Percentiles rank a stretch among this genome's conserved stretches.
These are phyloP conservation scores for Prillingera fragicola DNA, from an alignment of 1,284 basidiomycete genomes.

Conservation along the genomic window DNA sequence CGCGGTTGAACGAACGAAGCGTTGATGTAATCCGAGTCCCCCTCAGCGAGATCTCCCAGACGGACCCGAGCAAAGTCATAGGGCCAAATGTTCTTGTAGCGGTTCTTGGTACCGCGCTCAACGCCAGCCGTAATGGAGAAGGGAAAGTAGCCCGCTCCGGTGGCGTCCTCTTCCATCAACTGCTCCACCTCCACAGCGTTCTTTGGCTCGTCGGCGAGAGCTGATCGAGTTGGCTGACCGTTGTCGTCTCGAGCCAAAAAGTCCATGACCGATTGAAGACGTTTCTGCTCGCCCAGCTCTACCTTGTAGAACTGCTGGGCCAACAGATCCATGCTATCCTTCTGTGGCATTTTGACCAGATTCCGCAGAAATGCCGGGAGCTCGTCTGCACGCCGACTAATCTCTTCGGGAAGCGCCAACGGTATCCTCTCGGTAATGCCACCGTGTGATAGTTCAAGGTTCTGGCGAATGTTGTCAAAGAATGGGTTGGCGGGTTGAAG, in stretches of 20 bases:
- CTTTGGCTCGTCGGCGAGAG: conserved; percentile 1
- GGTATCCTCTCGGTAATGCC: conserved; percentile 74
- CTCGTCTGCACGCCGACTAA: conserved; percentile 60
- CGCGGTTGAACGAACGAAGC: conserved; percentile 83
- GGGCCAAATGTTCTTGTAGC: conserved; percentile 89
- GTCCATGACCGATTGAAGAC: conserved; percentile 86
- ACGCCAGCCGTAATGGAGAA: conserved; percentile 94
- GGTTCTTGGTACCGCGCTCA: conserved; percentile 89
- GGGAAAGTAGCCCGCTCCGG: conserved; percentile 54
- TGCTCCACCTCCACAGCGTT: conserved; percentile 23
- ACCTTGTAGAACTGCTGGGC: conserved; percentile 81
- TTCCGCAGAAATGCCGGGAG: conserved; percentile 76
- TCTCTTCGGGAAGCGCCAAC: conserved; percentile 61
- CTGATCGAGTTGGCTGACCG: conserved; percentile 1
- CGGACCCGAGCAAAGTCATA: conserved; percentile 74
- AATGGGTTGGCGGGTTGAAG: conserved; percentile 68
- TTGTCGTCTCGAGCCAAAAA: conserved; percentile 8
- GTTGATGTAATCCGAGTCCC: conserved; percentile 84
- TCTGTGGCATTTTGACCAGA: conserved; percentile 60
- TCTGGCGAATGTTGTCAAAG: conserved; percentile 93
- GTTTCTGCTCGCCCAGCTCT: conserved; percentile 81
- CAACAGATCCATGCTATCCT: conserved; percentile 49
- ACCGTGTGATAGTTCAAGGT: conserved; percentile 79
- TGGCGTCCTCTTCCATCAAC: conserved; percentile 13
- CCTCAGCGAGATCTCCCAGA: conserved; percentile 53